Evolutionary conservation across 768 basidiomycete species (phyloP).

Genomic region (Russula griseocarnosa): DNA sequence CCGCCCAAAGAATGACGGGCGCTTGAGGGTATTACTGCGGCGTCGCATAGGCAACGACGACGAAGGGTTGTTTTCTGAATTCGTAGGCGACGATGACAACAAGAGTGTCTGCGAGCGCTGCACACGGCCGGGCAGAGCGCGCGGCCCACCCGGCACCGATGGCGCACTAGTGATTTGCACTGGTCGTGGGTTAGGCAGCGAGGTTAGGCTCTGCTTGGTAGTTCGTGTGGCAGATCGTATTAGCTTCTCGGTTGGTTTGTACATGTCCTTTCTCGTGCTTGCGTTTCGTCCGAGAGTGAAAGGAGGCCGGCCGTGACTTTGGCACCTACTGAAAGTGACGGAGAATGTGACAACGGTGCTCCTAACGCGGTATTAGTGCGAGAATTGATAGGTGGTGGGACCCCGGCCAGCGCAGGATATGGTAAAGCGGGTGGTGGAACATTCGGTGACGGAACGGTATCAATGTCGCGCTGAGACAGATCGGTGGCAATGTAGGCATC

Average conservation of each 20-base stretch:
- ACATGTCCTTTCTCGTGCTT: constrained; percentile 28
- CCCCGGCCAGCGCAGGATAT: constrained; percentile 63
- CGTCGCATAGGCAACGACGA: constrained; percentile 32
- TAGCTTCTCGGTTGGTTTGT: neutral
- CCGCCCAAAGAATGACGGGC: constrained; percentile 36
- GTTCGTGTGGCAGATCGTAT: constrained; percentile 33
- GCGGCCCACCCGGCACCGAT: constrained; percentile 68
- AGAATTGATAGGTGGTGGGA: constrained; percentile 11
- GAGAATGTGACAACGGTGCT: constrained; percentile 3
- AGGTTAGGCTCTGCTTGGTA: constrained; percentile 35
- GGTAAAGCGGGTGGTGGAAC: constrained; percentile 57
- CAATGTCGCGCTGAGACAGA: constrained; percentile 41
- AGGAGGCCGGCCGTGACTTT: constrained; percentile 17
- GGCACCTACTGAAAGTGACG: constrained; percentile 1
- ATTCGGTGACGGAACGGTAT: constrained; percentile 51
- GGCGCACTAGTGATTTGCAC: constrained; percentile 41
- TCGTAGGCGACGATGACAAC: constrained; percentile 36
- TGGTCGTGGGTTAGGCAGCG: constrained; percentile 33
- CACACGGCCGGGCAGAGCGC: constrained; percentile 57
- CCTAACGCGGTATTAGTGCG: neutral
- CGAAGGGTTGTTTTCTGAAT: constrained; percentile 40
- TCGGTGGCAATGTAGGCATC: constrained; percentile 79
- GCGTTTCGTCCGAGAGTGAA: constrained; percentile 27
- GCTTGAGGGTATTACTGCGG: constrained; percentile 28
- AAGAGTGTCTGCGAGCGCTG: constrained; percentile 67